These are phyloP conservation scores for Croton laevigatus DNA, from an alignment of 441 rosid species.

Conservation along the genomic window DNA sequence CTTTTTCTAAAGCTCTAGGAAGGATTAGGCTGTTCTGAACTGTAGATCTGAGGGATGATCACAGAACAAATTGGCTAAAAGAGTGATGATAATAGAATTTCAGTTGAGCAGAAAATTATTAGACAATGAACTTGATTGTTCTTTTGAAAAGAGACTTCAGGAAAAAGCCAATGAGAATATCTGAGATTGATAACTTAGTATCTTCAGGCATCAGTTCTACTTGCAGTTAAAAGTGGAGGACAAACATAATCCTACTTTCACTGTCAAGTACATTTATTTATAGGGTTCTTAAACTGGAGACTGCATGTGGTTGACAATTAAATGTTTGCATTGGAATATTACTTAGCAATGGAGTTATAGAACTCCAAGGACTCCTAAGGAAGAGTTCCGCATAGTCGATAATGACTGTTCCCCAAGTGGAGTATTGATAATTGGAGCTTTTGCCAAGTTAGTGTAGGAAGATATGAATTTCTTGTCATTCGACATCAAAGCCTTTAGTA, in stretches of 20 bases:
- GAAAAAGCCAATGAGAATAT: not conserved
- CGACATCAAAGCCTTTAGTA: not conserved
- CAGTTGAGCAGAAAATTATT: not conserved
- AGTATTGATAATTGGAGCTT: not conserved
- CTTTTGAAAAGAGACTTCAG: not conserved
- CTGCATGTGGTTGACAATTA: not conserved
- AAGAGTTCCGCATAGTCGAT: not conserved
- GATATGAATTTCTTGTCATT: not conserved
- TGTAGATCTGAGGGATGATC: not conserved
- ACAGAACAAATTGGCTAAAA: not conserved
- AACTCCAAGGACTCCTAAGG: not conserved
- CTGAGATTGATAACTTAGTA: not conserved
- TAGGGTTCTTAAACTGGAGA: not conserved
- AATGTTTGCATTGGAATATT: not conserved
- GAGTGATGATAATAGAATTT: not conserved
- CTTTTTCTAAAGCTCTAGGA: not conserved
- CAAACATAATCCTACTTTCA: not conserved
- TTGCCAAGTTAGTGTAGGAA: not conserved
- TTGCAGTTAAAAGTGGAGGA: not conserved
- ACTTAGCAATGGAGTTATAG: not conserved
- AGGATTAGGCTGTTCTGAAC: not conserved
- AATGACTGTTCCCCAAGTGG: not conserved
- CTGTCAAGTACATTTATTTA: not conserved
- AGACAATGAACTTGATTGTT: not conserved
- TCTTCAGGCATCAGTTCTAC: too few relatives aligned